Conservation (phyloP, 495 filamentous ascomycete species). For the Penicillium waksmanii region DNA sequence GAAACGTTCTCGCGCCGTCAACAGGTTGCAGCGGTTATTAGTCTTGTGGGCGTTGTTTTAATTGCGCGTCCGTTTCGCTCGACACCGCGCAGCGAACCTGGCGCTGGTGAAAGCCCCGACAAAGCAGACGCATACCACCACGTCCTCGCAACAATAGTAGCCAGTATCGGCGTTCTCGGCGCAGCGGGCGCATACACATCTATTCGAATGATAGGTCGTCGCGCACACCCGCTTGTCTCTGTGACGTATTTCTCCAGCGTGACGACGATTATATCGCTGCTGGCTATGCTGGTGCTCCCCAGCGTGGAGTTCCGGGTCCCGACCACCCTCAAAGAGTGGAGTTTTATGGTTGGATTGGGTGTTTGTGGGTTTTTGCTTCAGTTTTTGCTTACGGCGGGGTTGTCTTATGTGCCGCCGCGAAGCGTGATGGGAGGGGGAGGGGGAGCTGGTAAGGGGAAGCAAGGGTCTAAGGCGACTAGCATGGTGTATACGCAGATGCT, state of each 20-base stretch:
- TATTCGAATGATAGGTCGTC: constrained; percentile 82
- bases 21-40: constrained; percentile 74
- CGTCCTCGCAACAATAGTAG: constrained; percentile 70
- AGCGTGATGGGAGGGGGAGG: constrained; percentile 30
- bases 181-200: constrained; percentile 75
- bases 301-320: constrained; percentile 69
- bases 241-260: constrained; percentile 84
- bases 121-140: constrained; percentile 60
- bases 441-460: neutral
- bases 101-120: constrained; percentile 29
- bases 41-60: constrained; percentile 78
- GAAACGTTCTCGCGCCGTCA: constrained; percentile 82
- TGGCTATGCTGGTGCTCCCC: constrained; percentile 61
- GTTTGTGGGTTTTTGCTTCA: constrained; percentile 84
- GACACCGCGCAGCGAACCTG: neutral
- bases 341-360: constrained; percentile 67
- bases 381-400: constrained; percentile 80
- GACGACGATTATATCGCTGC: constrained; percentile 66
- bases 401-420: constrained; percentile 63
- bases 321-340: constrained; percentile 65
- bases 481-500: constrained; percentile 95
- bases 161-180: constrained; percentile 81
- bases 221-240: constrained; percentile 81
- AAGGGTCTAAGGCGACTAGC: constrained; percentile 73
- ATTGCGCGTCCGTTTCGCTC: constrained; percentile 72